These are phyloP conservation scores for Boletus pseudopeckii DNA, from an alignment of 768 basidiomycete genomes.

Conservation along the genomic window DNA sequence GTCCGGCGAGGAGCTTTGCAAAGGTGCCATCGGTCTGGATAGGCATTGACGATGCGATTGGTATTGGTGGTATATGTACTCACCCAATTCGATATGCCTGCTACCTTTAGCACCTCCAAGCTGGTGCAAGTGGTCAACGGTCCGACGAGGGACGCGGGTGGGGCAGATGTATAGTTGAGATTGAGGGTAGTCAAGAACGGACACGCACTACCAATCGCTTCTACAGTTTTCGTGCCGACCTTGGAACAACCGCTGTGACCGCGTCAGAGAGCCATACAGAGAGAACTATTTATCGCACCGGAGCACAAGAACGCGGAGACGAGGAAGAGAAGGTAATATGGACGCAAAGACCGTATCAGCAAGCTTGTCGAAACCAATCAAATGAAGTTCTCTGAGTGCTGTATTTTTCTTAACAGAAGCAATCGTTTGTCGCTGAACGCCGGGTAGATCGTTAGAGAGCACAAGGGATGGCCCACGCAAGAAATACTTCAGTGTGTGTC, in stretches of 20 bases:
- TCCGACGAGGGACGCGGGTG: conserved; percentile 45
- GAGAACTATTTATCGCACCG: conserved; percentile 39
- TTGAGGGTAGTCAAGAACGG: conserved; percentile 47
- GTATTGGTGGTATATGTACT: conserved; percentile 13
- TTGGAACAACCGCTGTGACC: conserved; percentile 54
- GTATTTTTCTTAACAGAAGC: conserved; percentile 34
- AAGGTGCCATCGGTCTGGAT: conserved; percentile 56
- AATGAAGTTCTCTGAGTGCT: conserved; percentile 44
- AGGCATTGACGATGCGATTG: background rate
- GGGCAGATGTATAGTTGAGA: conserved; percentile 56
- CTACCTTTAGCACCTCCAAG: conserved; percentile 58
- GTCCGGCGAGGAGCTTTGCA: conserved; percentile 38
- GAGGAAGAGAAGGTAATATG: conserved; percentile 42
- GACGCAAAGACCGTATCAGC: conserved; percentile 50
- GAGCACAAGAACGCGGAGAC: conserved; percentile 47
- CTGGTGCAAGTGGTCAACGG: conserved; percentile 37
- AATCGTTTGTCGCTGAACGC: conserved; percentile 51
- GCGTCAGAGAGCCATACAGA: conserved; percentile 13
- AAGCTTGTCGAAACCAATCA: conserved; percentile 52
- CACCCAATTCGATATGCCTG: conserved; percentile 62
- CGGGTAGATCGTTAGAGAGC: conserved; percentile 48
- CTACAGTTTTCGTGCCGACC: conserved; percentile 48
- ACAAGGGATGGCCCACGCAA: conserved; percentile 49
- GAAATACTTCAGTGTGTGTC: conserved; percentile 44
- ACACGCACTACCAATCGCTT: conserved; percentile 42